Evolutionary conservation across 2,329 filamentous ascomycete species (phyloP).

Genomic region (Fonsecaea pedrosoi): DNA sequence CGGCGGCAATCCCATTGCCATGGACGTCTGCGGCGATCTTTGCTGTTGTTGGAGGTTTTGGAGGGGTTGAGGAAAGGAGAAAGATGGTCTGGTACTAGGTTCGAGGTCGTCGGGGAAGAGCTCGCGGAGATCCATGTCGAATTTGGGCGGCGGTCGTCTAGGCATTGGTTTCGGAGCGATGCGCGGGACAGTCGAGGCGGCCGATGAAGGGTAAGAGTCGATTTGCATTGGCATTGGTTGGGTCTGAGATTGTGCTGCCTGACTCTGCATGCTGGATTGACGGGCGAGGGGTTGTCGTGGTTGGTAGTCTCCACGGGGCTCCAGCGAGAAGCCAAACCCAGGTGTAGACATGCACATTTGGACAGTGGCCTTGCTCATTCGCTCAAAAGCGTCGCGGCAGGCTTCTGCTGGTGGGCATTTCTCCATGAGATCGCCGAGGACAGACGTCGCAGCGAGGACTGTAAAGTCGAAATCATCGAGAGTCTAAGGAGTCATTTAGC

Average conservation of each 20-base stretch:
- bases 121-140: constrained; percentile 64
- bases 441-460: constrained; percentile 88
- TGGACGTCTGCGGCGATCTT: constrained; percentile 3
- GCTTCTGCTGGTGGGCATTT: constrained; percentile 95
- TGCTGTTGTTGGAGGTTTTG: constrained; percentile 23
- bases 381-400: constrained; percentile 90
- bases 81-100: constrained; percentile 36
- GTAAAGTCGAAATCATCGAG: constrained; percentile 99
- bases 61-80: constrained; percentile 30
- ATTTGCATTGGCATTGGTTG: constrained; percentile 36
- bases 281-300: constrained; percentile 41
- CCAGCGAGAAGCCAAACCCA: constrained; percentile 67
- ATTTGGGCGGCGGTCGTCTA: constrained; percentile 58
- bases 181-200: constrained; percentile 6
- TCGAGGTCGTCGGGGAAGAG: constrained; percentile 56
- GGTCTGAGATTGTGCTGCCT: neutral
- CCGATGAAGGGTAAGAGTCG: constrained; percentile 25
- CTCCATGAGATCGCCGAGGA: constrained; percentile 87
- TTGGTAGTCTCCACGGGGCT: constrained; percentile 24
- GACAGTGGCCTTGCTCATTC: constrained; percentile 93
- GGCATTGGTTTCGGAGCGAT: constrained; percentile 27
- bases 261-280: constrained; percentile 45
- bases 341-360: constrained; percentile 91
- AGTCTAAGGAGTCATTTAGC: constrained; percentile 55
- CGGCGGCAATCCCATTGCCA: constrained; percentile 1